phyloP scores from a whole-genome alignment of 148 eudicot species.

The Gaultheria prostrata region DNA sequence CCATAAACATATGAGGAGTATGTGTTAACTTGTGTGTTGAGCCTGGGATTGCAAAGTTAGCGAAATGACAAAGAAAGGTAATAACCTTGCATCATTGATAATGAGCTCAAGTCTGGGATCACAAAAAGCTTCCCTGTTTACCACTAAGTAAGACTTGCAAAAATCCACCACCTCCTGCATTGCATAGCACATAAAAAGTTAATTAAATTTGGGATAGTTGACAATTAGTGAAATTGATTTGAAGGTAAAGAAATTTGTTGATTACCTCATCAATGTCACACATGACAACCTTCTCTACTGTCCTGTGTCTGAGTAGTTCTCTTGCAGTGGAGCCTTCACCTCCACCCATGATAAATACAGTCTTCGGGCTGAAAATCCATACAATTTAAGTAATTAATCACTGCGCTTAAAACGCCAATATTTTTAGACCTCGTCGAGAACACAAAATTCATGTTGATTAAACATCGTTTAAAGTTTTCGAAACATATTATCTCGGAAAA shows the following conservation, averaged over 20 bases:
- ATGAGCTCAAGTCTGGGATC: constrained; percentile 84
- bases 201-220: neutral
- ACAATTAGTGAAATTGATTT: neutral
- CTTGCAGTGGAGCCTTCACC: constrained; percentile 98
- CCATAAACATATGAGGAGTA: neutral
- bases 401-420: neutral
- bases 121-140: constrained; percentile 64
- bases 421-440: too few relatives aligned
- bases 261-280: constrained; percentile 90
- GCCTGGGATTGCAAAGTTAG: neutral
- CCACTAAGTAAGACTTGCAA: constrained; percentile 80
- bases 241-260: neutral
- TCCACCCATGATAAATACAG: constrained; percentile 87
- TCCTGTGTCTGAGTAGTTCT: constrained; percentile 72
- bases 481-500: too few relatives aligned
- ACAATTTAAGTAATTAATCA: neutral
- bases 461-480: too few relatives aligned
- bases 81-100: constrained; percentile 81
- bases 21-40: neutral
- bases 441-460: too few relatives aligned
- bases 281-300: constrained; percentile 75
- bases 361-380: constrained; percentile 51
- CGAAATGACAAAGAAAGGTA: neutral
- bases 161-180: constrained; percentile 85
- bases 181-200: neutral